These are phyloP conservation scores for Prorocentrum cordatum DNA, from an alignment of 169 alveolate species.

Conservation along the genomic window DNA sequence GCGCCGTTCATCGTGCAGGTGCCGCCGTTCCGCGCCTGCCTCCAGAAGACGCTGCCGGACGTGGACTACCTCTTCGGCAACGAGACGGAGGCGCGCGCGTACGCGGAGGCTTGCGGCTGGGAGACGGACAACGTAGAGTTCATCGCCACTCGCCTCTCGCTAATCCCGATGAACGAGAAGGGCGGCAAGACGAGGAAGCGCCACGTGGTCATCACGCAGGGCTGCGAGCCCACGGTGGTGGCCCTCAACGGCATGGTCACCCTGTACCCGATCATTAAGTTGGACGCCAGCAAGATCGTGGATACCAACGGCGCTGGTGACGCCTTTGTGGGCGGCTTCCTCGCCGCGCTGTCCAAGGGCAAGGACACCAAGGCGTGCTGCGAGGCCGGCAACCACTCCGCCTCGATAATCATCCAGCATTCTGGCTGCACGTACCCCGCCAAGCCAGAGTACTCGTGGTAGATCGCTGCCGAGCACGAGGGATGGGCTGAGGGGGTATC, in stretches of 20 bases:
- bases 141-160: constrained; percentile 31
- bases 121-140: constrained; percentile 19
- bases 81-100: constrained; percentile 45
- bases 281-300: constrained; percentile 60
- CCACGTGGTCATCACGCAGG: constrained; percentile 41
- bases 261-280: not conserved
- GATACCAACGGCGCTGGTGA: constrained; percentile 88
- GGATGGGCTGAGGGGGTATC: no score
- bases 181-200: no score
- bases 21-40: constrained; percentile 40
- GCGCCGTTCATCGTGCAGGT: constrained; percentile 49
- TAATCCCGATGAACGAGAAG: constrained; percentile 28
- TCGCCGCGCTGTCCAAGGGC: constrained; percentile 74
- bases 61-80: constrained; percentile 47
- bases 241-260: constrained; percentile 22
- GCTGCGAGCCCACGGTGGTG: constrained; percentile 35
- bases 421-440: constrained; percentile 65
- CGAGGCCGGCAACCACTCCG: constrained; percentile 32
- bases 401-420: constrained; percentile 53
- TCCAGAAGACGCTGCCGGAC: constrained; percentile 42
- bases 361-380: constrained; percentile 51
- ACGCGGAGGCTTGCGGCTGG: constrained; percentile 56
- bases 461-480: no score
- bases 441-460: constrained; percentile 58
- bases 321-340: constrained; percentile 84